phyloP scores from a whole-genome alignment of 306 rosid species.

The Vigna unguiculata region DNA sequence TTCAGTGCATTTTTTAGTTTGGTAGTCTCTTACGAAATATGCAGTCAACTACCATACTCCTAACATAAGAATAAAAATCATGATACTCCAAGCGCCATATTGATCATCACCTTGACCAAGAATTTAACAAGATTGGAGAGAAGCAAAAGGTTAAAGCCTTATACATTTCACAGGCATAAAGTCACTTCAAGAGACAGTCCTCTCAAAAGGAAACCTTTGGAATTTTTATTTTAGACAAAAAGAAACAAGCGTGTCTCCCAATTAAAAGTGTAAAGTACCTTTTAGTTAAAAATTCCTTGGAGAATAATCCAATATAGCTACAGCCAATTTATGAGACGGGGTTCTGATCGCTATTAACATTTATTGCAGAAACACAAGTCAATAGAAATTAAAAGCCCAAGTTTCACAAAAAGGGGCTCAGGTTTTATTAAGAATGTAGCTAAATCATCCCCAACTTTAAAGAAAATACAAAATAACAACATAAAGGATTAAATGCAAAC shows the following conservation, averaged over 20 bases:
- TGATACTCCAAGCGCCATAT: neutral
- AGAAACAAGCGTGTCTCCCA: neutral
- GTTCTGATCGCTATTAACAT: slow-evolving; percentile 41
- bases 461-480: slow-evolving; percentile 48
- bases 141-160: neutral
- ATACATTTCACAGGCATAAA: neutral
- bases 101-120: neutral
- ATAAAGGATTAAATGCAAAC: slow-evolving; percentile 46
- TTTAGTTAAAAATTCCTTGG: no score
- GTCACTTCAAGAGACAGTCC: neutral
- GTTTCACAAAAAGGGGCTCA: slow-evolving; percentile 55
- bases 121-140: neutral
- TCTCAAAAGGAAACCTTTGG: neutral
- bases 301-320: slow-evolving; percentile 17
- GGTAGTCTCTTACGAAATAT: neutral
- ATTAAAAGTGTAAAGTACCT: neutral
- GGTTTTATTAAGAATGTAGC: slow-evolving; percentile 59
- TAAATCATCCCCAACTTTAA: slow-evolving; percentile 42
- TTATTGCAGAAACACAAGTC: slow-evolving; percentile 49
- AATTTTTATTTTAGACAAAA: neutral
- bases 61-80: slow-evolving; percentile 1
- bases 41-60: slow-evolving; percentile 47
- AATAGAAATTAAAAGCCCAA: slow-evolving; percentile 41
- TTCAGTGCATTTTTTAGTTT: slow-evolving; percentile 7
- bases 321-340: slow-evolving; percentile 28